Base-by-base conservation (phyloP, 768 basidiomycete species). In the Rhizopogon vulgaris region DNA sequence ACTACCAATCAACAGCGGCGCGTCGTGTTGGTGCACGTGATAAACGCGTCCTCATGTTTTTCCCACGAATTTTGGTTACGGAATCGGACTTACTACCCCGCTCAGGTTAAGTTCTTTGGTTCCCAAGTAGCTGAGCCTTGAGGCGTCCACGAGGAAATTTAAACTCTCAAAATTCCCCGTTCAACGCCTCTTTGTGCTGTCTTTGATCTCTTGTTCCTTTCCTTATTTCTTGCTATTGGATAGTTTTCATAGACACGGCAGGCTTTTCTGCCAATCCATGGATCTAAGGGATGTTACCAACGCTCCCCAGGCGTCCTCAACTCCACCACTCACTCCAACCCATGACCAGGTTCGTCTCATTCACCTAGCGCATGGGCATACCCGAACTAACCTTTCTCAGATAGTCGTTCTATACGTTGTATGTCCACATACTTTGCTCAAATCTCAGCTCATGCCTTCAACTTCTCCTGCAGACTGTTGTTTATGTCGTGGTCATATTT, bases 401-500 rank as follows among this genome's bases (percentile, higher is more conserved):
- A 78, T 84, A 51, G 83, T 87, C 39, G 81, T 87, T 32, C 71
- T 89, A 57, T 89, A 87, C 59, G 85, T 88, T 52, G 87, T 88
- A 69, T 59, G 85, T 77, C 36, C 34, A 36, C 58, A 48, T 43
- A 37, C 55, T 53, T 38, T 24, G 39, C 25, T 15, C 53, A 48
- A 32, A 52, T 52, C 41, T 34, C 43, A 18, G 17, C 51, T 47
- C 43, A 50, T 34, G 25, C 7, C 28, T 40, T 54, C 53, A 25
- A 56, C 56, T 6, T 43, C 53, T 40, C 17, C 18, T 53, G 47
- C 62, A 91, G 89, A 84, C 90, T 46, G 81, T 90, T 49, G 87
- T 91, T 47, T 91, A 85, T 74, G 80, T 86, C 46, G 89, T 93
- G 53, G 78, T 92, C 56, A 88, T 90, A 53, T 90, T 91, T 60